A percentile compares a stretch with the other conserved stretches of the same genome.
Evolutionary conservation across 1,284 basidiomycete species (phyloP).

Genomic region (Irpex sp.): DNA sequence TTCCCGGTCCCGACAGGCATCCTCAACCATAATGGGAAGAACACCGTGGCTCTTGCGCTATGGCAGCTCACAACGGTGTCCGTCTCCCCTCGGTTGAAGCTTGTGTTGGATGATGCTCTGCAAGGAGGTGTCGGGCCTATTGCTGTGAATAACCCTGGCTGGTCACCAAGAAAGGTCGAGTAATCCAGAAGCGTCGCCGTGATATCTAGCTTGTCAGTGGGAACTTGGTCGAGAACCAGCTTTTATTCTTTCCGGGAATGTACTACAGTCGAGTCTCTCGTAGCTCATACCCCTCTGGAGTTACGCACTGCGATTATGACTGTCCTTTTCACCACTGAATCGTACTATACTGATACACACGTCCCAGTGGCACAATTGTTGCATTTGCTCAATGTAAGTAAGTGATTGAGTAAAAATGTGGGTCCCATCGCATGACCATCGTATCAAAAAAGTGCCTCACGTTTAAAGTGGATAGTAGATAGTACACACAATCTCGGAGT

Average conservation of each 20-base stretch:
- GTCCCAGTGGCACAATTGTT: too few relatives aligned
- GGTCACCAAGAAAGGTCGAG: slow-evolving; percentile 32
- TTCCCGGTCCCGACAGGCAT: slow-evolving; percentile 81
- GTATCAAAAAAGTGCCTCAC: too few relatives aligned
- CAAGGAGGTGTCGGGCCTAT: slow-evolving; percentile 65
- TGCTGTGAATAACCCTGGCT: slow-evolving; percentile 54
- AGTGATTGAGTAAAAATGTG: too few relatives aligned
- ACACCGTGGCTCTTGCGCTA: slow-evolving; percentile 69
- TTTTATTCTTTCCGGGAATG: not conserved
- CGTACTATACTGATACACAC: too few relatives aligned
- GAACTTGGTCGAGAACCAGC: not conserved
- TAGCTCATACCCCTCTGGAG: too few relatives aligned
- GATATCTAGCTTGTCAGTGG: not conserved
- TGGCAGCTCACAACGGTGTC: slow-evolving; percentile 58
- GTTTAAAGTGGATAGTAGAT: too few relatives aligned
- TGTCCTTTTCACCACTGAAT: too few relatives aligned
- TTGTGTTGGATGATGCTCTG: slow-evolving; percentile 54
- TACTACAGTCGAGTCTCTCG: not conserved
- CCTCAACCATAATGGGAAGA: slow-evolving; percentile 63
- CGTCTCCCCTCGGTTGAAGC: slow-evolving; percentile 48
- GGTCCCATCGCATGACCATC: too few relatives aligned
- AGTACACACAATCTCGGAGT: too few relatives aligned
- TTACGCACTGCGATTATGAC: too few relatives aligned
- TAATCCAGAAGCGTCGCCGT: not conserved
- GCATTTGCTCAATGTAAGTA: too few relatives aligned